Conservation (phyloP, 2,329 filamentous ascomycete species). For the Beauveria scarabaeidicola region DNA sequence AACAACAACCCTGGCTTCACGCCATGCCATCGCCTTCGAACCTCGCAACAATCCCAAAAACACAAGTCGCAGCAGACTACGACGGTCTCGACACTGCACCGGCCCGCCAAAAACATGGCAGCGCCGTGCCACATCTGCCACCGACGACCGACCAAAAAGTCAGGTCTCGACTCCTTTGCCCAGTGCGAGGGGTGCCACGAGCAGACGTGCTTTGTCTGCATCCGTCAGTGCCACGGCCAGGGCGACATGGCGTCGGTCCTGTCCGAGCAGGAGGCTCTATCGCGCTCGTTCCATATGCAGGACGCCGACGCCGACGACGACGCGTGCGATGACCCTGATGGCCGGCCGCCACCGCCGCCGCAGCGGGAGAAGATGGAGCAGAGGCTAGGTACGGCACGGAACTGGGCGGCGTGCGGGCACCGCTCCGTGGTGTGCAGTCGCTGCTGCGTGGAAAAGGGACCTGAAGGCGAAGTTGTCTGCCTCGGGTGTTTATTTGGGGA, state of each 20-base stretch:
- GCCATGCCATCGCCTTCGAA: background rate
- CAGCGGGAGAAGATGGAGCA: slow-evolving; percentile 9
- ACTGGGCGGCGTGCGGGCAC: slow-evolving; percentile 37
- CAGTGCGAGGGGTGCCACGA: slow-evolving; percentile 54
- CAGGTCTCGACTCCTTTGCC: slow-evolving; percentile 57
- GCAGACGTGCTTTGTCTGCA: slow-evolving; percentile 61
- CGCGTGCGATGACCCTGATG: slow-evolving; percentile 4
- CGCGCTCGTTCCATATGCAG: slow-evolving; percentile 41
- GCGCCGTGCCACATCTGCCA: slow-evolving; percentile 60
- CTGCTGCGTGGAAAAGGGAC: slow-evolving; percentile 58
- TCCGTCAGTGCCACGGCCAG: slow-evolving; percentile 52
- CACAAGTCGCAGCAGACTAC: background rate
- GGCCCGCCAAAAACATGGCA: slow-evolving; percentile 21
- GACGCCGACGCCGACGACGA: slow-evolving; percentile 26
- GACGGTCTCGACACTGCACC: background rate
- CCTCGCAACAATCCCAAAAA: background rate
- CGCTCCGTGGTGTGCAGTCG: slow-evolving; percentile 53
- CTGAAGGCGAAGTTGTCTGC: slow-evolving; percentile 58
- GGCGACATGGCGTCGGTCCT: slow-evolving; percentile 17
- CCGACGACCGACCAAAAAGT: slow-evolving; percentile 54
- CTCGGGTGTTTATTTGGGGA: slow-evolving; percentile 49
- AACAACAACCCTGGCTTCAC: background rate
- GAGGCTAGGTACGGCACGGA: slow-evolving; percentile 16
- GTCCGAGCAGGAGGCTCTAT: slow-evolving; percentile 29
- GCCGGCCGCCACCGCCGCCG: background rate